A percentile compares a stretch with the other conserved stretches of the same genome.
Evolutionary conservation across 495 filamentous ascomycete species (phyloP).

Genomic region (Talaromyces stipitatus): DNA sequence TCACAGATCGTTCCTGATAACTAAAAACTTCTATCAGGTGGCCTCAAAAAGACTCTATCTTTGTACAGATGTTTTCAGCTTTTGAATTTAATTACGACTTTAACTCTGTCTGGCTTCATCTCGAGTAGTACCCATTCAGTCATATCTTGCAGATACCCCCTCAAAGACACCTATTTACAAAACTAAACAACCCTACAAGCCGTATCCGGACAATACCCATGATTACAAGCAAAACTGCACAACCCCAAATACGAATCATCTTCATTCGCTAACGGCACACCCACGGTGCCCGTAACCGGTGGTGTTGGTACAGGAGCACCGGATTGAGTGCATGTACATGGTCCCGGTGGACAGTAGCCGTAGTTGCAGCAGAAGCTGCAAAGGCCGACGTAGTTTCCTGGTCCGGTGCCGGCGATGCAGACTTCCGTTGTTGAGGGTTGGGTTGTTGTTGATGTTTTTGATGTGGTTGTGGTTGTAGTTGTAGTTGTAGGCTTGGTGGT

Average conservation of each 20-base stretch:
- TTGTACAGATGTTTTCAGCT: too few species aligned
- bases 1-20: too few species aligned
- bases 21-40: too few species aligned
- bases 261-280: conserved; percentile 7
- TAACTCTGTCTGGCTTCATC: neutral
- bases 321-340: conserved; percentile 12
- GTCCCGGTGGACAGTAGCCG: conserved; percentile 12
- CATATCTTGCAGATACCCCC: neutral
- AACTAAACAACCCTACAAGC: conserved; percentile 7
- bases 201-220: conserved; percentile 13
- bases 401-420: conserved; percentile 11
- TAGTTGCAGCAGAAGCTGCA: conserved; percentile 14
- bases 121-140: neutral
- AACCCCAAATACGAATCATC: conserved; percentile 12
- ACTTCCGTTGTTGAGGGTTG: conserved; percentile 1
- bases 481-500: conserved; percentile 9
- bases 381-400: conserved; percentile 14
- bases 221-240: conserved; percentile 14
- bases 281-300: conserved; percentile 3
- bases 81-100: neutral
- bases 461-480: conserved; percentile 8
- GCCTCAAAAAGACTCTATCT: too few species aligned
- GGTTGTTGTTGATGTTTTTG: neutral
- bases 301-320: conserved; percentile 9
- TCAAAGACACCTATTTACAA: neutral